phyloP scores from a whole-genome alignment of 768 basidiomycete genomes.

The Mycena belliarum region DNA sequence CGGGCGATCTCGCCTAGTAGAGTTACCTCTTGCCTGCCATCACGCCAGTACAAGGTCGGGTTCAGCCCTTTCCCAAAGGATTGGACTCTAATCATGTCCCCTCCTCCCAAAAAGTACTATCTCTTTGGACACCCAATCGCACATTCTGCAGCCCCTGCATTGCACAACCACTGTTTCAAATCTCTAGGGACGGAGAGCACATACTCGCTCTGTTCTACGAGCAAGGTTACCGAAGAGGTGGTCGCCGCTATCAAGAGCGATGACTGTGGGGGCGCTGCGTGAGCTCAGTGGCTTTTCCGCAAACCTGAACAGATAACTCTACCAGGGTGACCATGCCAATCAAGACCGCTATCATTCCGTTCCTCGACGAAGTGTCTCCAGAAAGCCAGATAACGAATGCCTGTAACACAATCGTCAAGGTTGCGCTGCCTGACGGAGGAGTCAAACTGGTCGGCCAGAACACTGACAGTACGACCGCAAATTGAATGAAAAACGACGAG shows the following conservation, averaged over 20 bases:
- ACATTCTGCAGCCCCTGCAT: conserved; percentile 33
- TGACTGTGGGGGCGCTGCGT: conserved; percentile 37
- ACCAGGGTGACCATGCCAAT: conserved; percentile 39
- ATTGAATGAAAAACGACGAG: not conserved
- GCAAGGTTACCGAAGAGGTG: conserved; percentile 33
- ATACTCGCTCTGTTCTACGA: conserved; percentile 34
- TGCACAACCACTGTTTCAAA: conserved; percentile 35
- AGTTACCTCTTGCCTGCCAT: not conserved
- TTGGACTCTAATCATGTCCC: not conserved
- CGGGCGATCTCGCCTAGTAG: no score
- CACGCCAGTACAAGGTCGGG: not conserved
- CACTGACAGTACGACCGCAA: conserved; percentile 31
- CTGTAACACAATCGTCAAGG: conserved; percentile 39
- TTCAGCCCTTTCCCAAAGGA: not conserved
- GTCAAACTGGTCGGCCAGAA: conserved; percentile 37
- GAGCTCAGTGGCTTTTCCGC: not conserved
- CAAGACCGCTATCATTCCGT: conserved; percentile 34
- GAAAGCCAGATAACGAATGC: conserved; percentile 34
- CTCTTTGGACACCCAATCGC: conserved; percentile 39
- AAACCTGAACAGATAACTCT: not conserved
- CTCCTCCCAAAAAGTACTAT: conserved; percentile 18
- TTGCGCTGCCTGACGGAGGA: conserved; percentile 24
- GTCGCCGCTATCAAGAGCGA: conserved; percentile 24
- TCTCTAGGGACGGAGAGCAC: conserved; percentile 26
- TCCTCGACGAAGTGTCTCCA: conserved; percentile 33